Evolutionary conservation across 2,329 filamentous ascomycete species (phyloP).

Genomic region (Fusarium algeriense): DNA sequence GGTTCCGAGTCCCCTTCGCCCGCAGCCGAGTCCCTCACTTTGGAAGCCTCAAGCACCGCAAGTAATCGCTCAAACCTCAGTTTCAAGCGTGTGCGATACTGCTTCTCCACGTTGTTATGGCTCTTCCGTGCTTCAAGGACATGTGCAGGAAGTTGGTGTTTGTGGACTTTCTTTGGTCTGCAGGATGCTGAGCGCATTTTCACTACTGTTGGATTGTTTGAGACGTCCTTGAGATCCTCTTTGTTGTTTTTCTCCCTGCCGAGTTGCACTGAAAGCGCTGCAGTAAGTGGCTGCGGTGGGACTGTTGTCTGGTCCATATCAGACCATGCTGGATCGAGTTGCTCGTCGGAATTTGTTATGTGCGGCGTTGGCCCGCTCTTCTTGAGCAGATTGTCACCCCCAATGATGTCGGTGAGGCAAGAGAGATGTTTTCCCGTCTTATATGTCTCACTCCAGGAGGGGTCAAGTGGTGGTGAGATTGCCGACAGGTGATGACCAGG

Average conservation of each 20-base stretch:
- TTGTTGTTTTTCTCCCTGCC: not conserved
- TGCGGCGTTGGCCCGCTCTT: not conserved
- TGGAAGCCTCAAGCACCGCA: not conserved
- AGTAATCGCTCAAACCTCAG: not conserved
- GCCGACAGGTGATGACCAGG: not conserved
- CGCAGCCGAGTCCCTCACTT: not conserved
- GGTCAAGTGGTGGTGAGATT: not conserved
- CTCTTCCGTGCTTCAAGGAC: not conserved
- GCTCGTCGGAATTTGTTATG: not conserved
- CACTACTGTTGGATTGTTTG: not conserved
- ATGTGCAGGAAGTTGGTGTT: not conserved
- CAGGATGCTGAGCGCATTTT: not conserved
- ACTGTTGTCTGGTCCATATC: not conserved
- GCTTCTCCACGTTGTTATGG: not conserved
- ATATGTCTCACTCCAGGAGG: not conserved
- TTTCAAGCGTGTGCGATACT: not conserved
- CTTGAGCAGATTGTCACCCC: not conserved
- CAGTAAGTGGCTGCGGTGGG: not conserved
- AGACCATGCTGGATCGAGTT: not conserved
- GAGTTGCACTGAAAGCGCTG: not conserved
- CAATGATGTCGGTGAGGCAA: not conserved
- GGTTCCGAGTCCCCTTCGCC: not conserved
- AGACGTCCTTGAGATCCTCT: not conserved
- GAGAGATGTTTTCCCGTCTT: not conserved
- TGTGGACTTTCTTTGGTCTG: not conserved